These are phyloP conservation scores for Teratosphaeriaceae sp. DNA, from an alignment of 2,329 filamentous ascomycete species.

Conservation along the genomic window DNA sequence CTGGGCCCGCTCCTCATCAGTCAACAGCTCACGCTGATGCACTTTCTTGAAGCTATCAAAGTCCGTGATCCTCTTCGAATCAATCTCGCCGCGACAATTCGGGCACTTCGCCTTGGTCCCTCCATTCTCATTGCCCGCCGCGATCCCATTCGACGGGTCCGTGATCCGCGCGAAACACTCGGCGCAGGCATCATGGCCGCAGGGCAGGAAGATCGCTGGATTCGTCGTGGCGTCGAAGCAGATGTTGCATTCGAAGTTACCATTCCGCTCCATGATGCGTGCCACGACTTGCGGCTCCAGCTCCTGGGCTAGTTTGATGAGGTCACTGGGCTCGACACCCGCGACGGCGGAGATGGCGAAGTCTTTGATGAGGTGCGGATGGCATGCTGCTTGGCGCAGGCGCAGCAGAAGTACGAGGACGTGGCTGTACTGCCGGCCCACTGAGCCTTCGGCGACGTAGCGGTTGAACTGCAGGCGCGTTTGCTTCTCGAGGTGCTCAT, in stretches of 20 bases:
- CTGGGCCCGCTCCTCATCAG: slow-evolving; percentile 33
- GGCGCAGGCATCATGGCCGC: slow-evolving; percentile 71
- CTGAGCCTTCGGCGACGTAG: slow-evolving; percentile 61
- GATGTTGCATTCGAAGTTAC: slow-evolving; percentile 68
- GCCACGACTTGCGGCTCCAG: slow-evolving; percentile 55
- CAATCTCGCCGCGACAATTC: slow-evolving; percentile 62
- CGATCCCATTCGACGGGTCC: slow-evolving; percentile 53
- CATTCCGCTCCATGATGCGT: slow-evolving; percentile 56
- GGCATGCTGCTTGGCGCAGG: slow-evolving; percentile 74
- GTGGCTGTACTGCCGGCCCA: slow-evolving; percentile 69
- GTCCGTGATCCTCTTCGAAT: slow-evolving; percentile 65
- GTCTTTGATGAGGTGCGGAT: slow-evolving; percentile 65
- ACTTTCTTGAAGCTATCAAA: slow-evolving; percentile 67
- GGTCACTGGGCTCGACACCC: slow-evolving; percentile 47
- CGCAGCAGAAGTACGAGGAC: slow-evolving; percentile 74
- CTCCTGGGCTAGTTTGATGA: slow-evolving; percentile 56
- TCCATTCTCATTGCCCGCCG: slow-evolving; percentile 50
- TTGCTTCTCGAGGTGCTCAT: slow-evolving; percentile 58
- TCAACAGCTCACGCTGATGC: slow-evolving; percentile 53
- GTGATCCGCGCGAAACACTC: slow-evolving; percentile 68
- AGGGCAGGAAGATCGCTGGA: slow-evolving; percentile 72
- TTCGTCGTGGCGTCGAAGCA: slow-evolving; percentile 72
- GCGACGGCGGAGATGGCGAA: slow-evolving; percentile 48
- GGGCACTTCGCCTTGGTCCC: slow-evolving; percentile 59
- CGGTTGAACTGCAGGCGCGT: slow-evolving; percentile 68